Evolutionary conservation across 2,329 filamentous ascomycete genomes (phyloP), one percentile per base, ranked within the genome.

Genomic region (Raffaelea albimanens): DNA sequence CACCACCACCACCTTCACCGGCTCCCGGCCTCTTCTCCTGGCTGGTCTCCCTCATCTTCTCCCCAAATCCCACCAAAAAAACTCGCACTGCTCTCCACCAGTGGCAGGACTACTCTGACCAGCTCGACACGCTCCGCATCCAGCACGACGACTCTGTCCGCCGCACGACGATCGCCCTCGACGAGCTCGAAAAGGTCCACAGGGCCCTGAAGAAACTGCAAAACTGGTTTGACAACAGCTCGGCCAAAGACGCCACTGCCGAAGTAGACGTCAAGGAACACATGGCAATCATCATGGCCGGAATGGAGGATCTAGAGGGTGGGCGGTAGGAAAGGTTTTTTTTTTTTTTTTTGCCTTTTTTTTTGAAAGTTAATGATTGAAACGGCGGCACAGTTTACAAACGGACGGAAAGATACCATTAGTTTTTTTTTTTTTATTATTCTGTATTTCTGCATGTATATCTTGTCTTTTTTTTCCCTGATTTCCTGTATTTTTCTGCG

Each of bases 271-370:
- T 53, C 46, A 46, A 20, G 38, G 43, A 23, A 22, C 50, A 53
- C 43, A 44, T 46, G 40, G 47, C 47, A 31, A 48, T 53, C 46
- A 40, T 49, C 33, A 47, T 49, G 19, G 47, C 43, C 3, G 51
- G 45, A 7, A 42, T 53, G 10, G 46, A 45, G 10, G 47, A 49
- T 19, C 47, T 53, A 20, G 42, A 44, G 18, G 14, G 23, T 29
- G 39, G 31, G 39, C 14, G 34, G 16, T 43, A n/a, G n/a, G n/a
- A n/a, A n/a, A n/a, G n/a, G n/a, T n/a, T n/a, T n/a, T n/a, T n/a
- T n/a, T n/a, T n/a, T 29, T 29, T 11, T 25, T 43, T 31, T 29
- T 29, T 43, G 25, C 2, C 31, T 34, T 29, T n/a, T 43, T 29
- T n/a, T 43, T 31, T 43, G 2, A 3, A 22, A 16, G 3, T 33